Evolutionary conservation across 2,329 filamentous ascomycete species (phyloP).

Genomic region (Phoma sp.): DNA sequence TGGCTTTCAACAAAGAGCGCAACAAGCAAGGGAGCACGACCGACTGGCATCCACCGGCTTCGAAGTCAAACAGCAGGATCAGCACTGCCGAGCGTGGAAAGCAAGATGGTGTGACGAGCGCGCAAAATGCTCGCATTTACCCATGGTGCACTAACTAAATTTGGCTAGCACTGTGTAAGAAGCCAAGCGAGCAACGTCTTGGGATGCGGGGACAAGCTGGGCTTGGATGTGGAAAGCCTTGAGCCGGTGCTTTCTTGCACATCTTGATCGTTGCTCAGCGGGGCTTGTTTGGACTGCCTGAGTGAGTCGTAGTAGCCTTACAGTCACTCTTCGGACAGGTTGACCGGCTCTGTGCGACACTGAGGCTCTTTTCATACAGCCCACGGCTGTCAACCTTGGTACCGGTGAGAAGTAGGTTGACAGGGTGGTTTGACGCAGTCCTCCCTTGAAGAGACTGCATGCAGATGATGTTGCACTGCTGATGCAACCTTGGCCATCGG

Average conservation of each 20-base stretch:
- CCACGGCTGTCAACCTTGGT: background rate
- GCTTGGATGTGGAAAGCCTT: conserved; percentile 1
- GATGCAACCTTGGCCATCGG: conserved; percentile 5
- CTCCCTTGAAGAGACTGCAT: background rate
- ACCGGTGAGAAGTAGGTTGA: background rate
- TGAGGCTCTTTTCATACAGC: background rate
- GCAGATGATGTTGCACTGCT: background rate
- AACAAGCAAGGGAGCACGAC: background rate
- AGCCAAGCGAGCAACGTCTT: conserved; percentile 8
- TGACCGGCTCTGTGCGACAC: background rate
- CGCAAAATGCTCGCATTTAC: background rate
- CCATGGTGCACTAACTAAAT: background rate
- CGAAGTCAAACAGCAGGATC: background rate
- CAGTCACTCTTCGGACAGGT: background rate
- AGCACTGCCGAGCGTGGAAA: background rate
- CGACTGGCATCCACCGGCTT: background rate
- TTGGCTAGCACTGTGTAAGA: conserved; percentile 1
- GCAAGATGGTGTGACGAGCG: conserved; percentile 1
- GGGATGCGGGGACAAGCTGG: conserved; percentile 3
- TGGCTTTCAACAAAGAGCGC: background rate
- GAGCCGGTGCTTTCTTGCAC: background rate
- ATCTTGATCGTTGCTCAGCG: background rate
- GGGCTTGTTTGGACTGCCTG: conserved; percentile 3
- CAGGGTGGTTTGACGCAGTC: background rate
- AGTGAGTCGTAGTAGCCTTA: background rate